Percentiles rank a stretch among this genome's conserved stretches.
Conservation (phyloP, 345 rosid species). For the Brassica incana region DNA sequence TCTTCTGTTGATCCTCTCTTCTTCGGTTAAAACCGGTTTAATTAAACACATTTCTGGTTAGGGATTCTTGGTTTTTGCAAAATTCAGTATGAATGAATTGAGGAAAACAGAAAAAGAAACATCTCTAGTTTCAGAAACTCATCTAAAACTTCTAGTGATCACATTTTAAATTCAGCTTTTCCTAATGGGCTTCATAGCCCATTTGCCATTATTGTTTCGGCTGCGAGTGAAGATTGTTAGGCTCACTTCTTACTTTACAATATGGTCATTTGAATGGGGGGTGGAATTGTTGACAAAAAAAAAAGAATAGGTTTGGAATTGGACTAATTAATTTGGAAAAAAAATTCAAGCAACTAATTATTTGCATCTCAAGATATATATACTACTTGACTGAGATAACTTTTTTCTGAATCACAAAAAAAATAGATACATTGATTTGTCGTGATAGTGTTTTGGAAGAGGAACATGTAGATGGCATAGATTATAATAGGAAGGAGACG, state of each 20-base stretch:
- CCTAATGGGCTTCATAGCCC: neutral
- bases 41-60: slow-evolving; percentile 24
- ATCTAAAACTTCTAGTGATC: neutral
- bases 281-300: neutral
- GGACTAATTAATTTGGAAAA: neutral
- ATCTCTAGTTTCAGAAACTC: neutral
- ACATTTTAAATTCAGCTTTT: neutral
- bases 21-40: slow-evolving; percentile 25
- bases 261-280: neutral
- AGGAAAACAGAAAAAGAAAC: neutral
- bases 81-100: neutral
- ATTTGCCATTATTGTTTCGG: too few relatives aligned
- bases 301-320: too few relatives aligned
- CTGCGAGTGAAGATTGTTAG: too few relatives aligned
- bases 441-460: neutral
- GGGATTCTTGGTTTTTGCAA: neutral
- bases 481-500: neutral
- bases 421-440: neutral
- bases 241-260: too few relatives aligned
- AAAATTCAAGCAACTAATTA: neutral
- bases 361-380: neutral
- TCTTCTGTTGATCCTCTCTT: slow-evolving; percentile 16
- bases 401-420: neutral
- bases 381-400: neutral
- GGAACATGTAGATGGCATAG: neutral